A percentile compares a stretch with the other conserved stretches of the same genome.
Conservation (phyloP, 768 basidiomycete species). For the Suillus occidentalis region DNA sequence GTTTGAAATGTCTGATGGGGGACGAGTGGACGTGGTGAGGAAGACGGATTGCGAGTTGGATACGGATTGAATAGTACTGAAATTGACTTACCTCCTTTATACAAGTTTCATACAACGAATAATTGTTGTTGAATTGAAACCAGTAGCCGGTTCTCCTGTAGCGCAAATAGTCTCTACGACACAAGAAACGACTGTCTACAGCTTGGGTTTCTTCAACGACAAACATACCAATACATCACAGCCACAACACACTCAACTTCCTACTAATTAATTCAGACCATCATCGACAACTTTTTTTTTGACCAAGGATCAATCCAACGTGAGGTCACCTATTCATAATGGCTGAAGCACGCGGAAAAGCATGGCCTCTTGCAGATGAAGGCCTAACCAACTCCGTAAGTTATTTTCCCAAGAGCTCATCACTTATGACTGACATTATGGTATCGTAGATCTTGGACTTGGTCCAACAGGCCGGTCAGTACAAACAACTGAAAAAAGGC, state of each 20-base stretch:
- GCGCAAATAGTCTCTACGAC: not conserved
- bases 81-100: conserved; percentile 35
- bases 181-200: not conserved
- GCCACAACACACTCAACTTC: not conserved
- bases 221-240: conserved; percentile 6
- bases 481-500: conserved; percentile 98
- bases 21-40: conserved; percentile 55
- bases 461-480: conserved; percentile 93
- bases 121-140: not conserved
- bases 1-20: conserved; percentile 53
- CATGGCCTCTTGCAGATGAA: conserved; percentile 86
- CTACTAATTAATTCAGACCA: not conserved
- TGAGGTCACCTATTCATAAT: conserved; percentile 72
- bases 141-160: not conserved
- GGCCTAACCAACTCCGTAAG: conserved; percentile 86
- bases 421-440: not conserved
- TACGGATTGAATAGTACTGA: conserved; percentile 32
- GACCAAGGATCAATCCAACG: conserved; percentile 86
- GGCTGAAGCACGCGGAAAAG: conserved; percentile 73
- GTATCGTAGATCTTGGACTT: conserved; percentile 82
- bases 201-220: conserved; percentile 4
- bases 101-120: not conserved
- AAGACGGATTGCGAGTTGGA: conserved; percentile 59
- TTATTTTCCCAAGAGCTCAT: conserved; percentile 26
- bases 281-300: conserved; percentile 13